Evolutionary conservation across 73 alveolate species (phyloP).

Genomic region (Symbiodinium pilosum): DNA sequence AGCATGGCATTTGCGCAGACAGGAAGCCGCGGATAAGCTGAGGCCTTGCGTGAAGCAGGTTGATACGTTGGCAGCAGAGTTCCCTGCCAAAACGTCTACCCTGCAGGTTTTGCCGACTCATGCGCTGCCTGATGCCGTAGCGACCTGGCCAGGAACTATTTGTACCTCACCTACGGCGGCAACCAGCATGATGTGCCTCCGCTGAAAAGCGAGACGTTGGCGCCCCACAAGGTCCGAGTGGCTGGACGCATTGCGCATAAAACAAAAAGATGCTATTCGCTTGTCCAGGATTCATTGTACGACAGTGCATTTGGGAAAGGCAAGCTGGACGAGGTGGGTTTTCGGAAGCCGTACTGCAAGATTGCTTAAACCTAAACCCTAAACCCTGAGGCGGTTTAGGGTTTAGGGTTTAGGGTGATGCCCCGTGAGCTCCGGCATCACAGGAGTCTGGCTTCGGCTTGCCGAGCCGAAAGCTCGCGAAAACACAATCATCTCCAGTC

Average conservation of each 20-base stretch:
- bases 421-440: not conserved
- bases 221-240: constrained; percentile 59
- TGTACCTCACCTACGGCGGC: constrained; percentile 87
- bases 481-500: not conserved
- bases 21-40: not conserved
- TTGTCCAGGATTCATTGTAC: constrained; percentile 52
- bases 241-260: not conserved
- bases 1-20: not conserved
- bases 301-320: constrained; percentile 94
- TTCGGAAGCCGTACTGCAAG: not conserved
- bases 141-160: constrained; percentile 59
- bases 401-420: too few relatives aligned
- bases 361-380: not conserved
- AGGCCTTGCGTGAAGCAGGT: constrained; percentile 95
- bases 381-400: too few relatives aligned
- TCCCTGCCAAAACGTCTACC: constrained; percentile 82
- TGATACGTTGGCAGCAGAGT: constrained; percentile 95
- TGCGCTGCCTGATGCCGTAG: not conserved
- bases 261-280: too few relatives aligned
- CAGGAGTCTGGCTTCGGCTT: constrained; percentile 74
- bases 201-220: constrained; percentile 34
- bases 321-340: constrained; percentile 39
- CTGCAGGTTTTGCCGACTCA: not conserved
- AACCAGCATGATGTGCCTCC: constrained; percentile 66
- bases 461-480: constrained; percentile 19